phyloP scores from a whole-genome alignment of 768 basidiomycete genomes.

The Suillus hirtellus region DNA sequence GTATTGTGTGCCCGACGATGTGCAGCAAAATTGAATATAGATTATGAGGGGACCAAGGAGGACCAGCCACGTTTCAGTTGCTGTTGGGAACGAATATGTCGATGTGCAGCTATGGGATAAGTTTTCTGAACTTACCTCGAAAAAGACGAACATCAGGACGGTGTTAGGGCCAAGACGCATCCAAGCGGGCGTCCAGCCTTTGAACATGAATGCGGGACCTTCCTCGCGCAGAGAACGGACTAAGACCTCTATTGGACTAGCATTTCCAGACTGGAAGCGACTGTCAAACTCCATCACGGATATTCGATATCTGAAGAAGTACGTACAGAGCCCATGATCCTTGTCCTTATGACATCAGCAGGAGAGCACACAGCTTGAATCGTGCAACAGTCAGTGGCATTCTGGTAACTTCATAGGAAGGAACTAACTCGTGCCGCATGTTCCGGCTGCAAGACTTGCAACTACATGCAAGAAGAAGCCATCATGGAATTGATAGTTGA shows the following conservation, averaged over 20 bases:
- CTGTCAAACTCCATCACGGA: slow-evolving; percentile 8
- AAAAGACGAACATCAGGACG: slow-evolving; percentile 81
- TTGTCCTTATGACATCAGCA: slow-evolving; percentile 73
- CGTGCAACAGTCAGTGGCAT: not conserved
- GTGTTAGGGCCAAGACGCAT: slow-evolving; percentile 84
- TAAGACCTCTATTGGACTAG: slow-evolving; percentile 52
- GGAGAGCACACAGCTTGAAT: slow-evolving; percentile 72
- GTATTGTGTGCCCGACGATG: not conserved
- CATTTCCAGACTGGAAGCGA: slow-evolving; percentile 47
- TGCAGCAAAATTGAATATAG: not conserved
- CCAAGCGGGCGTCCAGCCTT: slow-evolving; percentile 90
- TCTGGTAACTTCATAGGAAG: not conserved
- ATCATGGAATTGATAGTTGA: slow-evolving; percentile 64
- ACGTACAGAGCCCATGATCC: slow-evolving; percentile 75
- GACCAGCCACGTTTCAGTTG: slow-evolving; percentile 72
- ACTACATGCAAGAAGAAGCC: slow-evolving; percentile 65
- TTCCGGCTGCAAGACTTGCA: slow-evolving; percentile 69
- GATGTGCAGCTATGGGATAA: not conserved
- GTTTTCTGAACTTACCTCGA: slow-evolving; percentile 54
- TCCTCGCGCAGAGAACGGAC: slow-evolving; percentile 65
- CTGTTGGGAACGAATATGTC: slow-evolving; percentile 36
- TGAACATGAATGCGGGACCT: slow-evolving; percentile 78
- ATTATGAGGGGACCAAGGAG: slow-evolving; percentile 8
- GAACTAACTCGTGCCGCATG: slow-evolving; percentile 72
- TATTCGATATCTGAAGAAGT: slow-evolving; percentile 4